Base-by-base conservation (phyloP, 2,329 filamentous ascomycete species). In the Decorospora gaudefroyi region DNA sequence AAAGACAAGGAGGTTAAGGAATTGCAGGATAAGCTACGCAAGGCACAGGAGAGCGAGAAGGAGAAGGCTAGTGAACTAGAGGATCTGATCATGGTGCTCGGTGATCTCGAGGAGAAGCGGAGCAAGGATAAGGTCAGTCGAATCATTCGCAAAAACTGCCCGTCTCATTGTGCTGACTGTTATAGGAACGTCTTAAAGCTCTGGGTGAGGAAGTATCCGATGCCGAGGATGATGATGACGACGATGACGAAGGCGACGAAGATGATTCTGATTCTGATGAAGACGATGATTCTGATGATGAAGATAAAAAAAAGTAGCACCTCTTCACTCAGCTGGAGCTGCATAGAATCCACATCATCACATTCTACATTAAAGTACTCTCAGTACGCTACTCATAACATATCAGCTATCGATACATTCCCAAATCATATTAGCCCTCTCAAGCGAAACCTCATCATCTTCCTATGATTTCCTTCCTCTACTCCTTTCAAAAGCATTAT, bases 31-130 rank as follows among this genome's bases (percentile, higher is more conserved):
- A 77, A 76, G 55, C 59, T 74, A 46, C 69, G 51, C 2, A 66
- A 62, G 35, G 58, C 63, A 1, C 63, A 70, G 18, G 61, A 66
- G 23, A 60, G 52, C 3, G 62, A 67, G 37, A 69, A 72, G 49
- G 69, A 70, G 50, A 74, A 75, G 39, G 65, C 76, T 52, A 67
- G 70, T 36, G 74, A 77, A 53, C 45, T 79, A 23, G 75, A 78
- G 46, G 74, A 76, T 48, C 55, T 77, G 49, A 72, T 80, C 44
- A 74, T 78, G 35, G 62, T 75, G 3, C 69, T 76, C 19, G 70
- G 72, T 3, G 75, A 77, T 45, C 62, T 78, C 16, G 72, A 77
- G 59, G 70, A 74, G 45, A 76, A 76, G 66, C 47, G 68, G 48
- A 51, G 53, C 6, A 65, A 57, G 22, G 72, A 74, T 35, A 70